Percentiles rank a stretch among this genome's conserved stretches.
phyloP scores from a whole-genome alignment of 805 yeast genomes.

The Wickerhamiella azymoides region DNA sequence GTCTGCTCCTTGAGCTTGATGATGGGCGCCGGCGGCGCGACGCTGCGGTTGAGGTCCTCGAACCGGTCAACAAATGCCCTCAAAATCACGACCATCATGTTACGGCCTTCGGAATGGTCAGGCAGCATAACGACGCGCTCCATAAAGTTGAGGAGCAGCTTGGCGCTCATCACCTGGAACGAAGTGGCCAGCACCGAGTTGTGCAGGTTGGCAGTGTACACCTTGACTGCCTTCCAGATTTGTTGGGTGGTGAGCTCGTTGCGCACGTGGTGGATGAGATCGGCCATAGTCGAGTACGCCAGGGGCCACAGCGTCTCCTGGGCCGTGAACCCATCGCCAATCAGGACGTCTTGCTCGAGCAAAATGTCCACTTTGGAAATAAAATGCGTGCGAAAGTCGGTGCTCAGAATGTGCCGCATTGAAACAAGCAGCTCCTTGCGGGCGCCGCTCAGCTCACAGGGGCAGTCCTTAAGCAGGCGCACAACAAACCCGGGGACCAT shows the following conservation, averaged over 20 bases:
- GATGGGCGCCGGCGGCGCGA: constrained; percentile 39
- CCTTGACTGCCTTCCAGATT: constrained; percentile 73
- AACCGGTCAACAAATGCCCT: constrained; percentile 81
- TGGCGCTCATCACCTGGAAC: constrained; percentile 94
- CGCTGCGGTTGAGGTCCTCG: constrained; percentile 48
- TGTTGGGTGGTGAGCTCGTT: constrained; percentile 68
- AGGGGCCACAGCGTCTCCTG: constrained; percentile 81
- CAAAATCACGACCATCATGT: constrained; percentile 70
- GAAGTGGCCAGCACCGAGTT: constrained; percentile 74
- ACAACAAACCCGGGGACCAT: constrained; percentile 79
- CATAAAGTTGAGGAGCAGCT: constrained; percentile 69
- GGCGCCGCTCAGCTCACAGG: constrained; percentile 81
- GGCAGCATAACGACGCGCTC: constrained; percentile 76
- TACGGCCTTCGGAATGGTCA: constrained; percentile 68
- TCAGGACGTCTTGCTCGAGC: constrained; percentile 72
- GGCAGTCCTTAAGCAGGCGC: constrained; percentile 84
- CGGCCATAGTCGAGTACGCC: constrained; percentile 93
- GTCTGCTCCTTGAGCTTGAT: constrained; percentile 40
- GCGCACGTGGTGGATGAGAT: constrained; percentile 83
- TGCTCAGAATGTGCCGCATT: constrained; percentile 84
- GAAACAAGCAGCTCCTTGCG: constrained; percentile 89
- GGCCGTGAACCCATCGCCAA: constrained; percentile 88
- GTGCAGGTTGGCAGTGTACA: constrained; percentile 66
- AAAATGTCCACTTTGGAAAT: constrained; percentile 73
- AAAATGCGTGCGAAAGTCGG: constrained; percentile 70